These are phyloP conservation scores for Penicillium sp. DNA, from an alignment of 2,329 filamentous ascomycete species.

Conservation along the genomic window DNA sequence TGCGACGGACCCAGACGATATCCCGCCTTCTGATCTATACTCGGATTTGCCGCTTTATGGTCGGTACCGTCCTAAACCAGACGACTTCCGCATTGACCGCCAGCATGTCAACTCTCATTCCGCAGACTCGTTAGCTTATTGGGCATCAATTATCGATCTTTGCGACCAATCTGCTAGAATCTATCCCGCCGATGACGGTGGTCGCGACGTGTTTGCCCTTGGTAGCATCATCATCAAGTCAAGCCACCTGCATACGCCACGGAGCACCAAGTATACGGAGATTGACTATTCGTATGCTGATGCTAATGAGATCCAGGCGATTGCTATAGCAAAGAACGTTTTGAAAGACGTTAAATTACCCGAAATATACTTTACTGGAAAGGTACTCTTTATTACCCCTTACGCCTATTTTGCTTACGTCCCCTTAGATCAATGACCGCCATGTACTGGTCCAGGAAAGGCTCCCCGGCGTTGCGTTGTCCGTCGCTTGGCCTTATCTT, in stretches of 20 bases:
- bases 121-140: too few species aligned
- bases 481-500: slow-evolving; percentile 40
- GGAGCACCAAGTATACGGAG: too few species aligned
- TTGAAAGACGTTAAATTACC: slow-evolving; percentile 35
- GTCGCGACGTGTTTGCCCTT: slow-evolving; percentile 44
- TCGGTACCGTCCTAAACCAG: too few species aligned
- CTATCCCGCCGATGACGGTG: slow-evolving; percentile 35
- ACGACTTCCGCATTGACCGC: too few species aligned
- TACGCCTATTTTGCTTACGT: slow-evolving; percentile 3
- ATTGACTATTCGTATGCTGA: slow-evolving; percentile 43
- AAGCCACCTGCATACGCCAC: slow-evolving; percentile 28
- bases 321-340: slow-evolving; percentile 29
- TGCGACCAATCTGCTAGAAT: slow-evolving; percentile 31
- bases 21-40: too few species aligned
- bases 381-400: slow-evolving; percentile 33
- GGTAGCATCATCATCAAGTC: slow-evolving; percentile 44
- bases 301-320: slow-evolving; percentile 41
- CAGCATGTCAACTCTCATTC: too few species aligned
- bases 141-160: too few species aligned
- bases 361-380: slow-evolving; percentile 40
- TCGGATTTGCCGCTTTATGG: too few species aligned
- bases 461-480: slow-evolving; percentile 37
- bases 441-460: slow-evolving; percentile 41
- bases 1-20: too few species aligned
- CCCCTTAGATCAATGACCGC: slow-evolving; percentile 34